These are phyloP conservation scores for Lolium rigidum DNA, from an alignment of 176 grass and related monocot species.

Conservation along the genomic window DNA sequence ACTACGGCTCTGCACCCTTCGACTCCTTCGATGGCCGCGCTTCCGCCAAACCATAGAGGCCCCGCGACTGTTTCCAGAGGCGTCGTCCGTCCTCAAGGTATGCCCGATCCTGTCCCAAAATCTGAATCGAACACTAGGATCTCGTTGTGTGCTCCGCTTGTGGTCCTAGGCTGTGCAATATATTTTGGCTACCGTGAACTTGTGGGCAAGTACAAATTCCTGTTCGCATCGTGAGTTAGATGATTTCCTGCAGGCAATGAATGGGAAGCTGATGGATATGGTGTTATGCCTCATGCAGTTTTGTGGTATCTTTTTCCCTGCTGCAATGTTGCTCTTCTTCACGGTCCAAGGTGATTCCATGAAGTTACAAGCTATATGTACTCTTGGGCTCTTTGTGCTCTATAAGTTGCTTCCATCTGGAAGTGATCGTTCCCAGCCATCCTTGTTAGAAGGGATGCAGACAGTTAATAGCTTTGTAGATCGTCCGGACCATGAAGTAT, in stretches of 20 bases:
- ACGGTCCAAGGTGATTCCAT: conserved; percentile 83
- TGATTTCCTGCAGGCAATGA: conserved; percentile 93
- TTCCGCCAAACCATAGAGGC: too few relatives aligned
- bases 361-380: conserved; percentile 90
- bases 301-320: conserved; percentile 91
- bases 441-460: conserved; percentile 93
- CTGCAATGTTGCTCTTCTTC: conserved; percentile 90
- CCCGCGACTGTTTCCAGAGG: too few relatives aligned
- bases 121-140: too few relatives aligned
- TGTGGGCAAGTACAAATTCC: conserved; percentile 70
- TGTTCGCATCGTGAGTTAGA: conserved; percentile 90
- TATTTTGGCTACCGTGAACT: too few relatives aligned
- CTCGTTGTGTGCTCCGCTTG: too few relatives aligned
- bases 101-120: too few relatives aligned
- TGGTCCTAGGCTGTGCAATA: too few relatives aligned
- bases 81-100: too few relatives aligned
- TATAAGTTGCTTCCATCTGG: conserved; percentile 85
- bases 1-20: too few relatives aligned
- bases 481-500: too few relatives aligned
- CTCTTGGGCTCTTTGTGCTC: conserved; percentile 79
- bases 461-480: conserved; percentile 76
- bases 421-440: conserved; percentile 70
- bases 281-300: conserved; percentile 98
- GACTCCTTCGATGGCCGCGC: too few relatives aligned
- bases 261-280: conserved; percentile 92